These are phyloP conservation scores for Ajuga chamaepitys DNA, from an alignment of 257 asterid species.

Conservation along the genomic window DNA sequence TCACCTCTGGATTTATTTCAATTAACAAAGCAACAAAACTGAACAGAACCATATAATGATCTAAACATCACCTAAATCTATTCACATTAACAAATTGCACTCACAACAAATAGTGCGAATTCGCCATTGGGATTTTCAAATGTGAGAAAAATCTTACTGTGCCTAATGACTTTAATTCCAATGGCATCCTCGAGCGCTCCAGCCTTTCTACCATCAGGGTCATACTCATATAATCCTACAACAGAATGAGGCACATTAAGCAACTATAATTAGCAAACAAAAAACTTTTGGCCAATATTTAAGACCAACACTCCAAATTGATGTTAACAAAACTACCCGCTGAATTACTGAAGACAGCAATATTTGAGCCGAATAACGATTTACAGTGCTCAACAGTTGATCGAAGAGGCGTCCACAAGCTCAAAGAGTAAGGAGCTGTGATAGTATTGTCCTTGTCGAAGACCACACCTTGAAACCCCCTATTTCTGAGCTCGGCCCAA, in stretches of 20 bases:
- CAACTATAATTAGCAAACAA: not conserved
- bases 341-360: constrained; percentile 87
- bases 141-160: constrained; percentile 38
- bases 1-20: constrained; percentile 37
- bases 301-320: not conserved
- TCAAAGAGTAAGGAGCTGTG: constrained; percentile 81
- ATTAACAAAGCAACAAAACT: constrained; percentile 16
- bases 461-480: constrained; percentile 88
- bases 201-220: constrained; percentile 76
- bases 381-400: constrained; percentile 67
- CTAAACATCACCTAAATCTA: constrained; percentile 2
- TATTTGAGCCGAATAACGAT: constrained; percentile 59
- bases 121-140: not conserved
- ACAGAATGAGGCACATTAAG: not conserved
- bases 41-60: not conserved
- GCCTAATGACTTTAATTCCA: constrained; percentile 80
- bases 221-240: constrained; percentile 80
- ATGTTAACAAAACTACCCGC: constrained; percentile 46
- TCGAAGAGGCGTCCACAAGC: constrained; percentile 78
- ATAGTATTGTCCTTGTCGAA: constrained; percentile 95
- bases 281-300: not conserved
- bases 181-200: constrained; percentile 67
- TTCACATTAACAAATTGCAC: not conserved
- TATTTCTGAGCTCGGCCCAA: constrained; percentile 73
- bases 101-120: not conserved